Evolutionary conservation across 345 rosid genomes (phyloP).

Genomic region (Streptanthus diversifolius): DNA sequence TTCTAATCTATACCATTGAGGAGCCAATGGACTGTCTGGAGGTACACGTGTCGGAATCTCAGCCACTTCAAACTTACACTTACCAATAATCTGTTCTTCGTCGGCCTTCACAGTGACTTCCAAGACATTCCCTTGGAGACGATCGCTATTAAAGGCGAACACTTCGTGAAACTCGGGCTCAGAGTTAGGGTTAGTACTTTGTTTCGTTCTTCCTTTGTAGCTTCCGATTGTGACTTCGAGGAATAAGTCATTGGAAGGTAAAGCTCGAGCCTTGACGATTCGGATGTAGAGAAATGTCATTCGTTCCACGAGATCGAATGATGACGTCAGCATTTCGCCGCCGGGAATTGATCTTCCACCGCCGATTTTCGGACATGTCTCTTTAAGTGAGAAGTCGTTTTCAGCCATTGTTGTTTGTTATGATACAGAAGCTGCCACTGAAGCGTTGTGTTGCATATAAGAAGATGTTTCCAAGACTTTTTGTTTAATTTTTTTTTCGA

Average conservation of each 20-base stretch:
- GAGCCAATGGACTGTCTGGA: conserved; percentile 39
- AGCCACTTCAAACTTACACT: conserved; percentile 27
- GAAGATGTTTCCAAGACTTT: neutral
- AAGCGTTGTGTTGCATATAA: neutral
- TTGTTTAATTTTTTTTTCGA: neutral
- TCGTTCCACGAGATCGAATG: conserved; percentile 51
- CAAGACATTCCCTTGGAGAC: conserved; percentile 37
- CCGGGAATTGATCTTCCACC: conserved; percentile 34
- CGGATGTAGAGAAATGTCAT: conserved; percentile 40
- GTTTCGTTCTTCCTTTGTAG: conserved; percentile 36
- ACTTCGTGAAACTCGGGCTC: conserved; percentile 41
- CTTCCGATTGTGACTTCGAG: conserved; percentile 36
- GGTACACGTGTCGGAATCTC: conserved; percentile 39
- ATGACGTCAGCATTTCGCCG: conserved; percentile 40
- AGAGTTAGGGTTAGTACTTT: conserved; percentile 18
- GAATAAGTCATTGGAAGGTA: conserved; percentile 32
- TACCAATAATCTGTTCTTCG: conserved; percentile 33
- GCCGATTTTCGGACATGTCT: conserved; percentile 43
- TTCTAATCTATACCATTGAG: conserved; percentile 43
- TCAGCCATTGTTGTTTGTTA: conserved; percentile 17
- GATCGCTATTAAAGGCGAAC: conserved; percentile 44
- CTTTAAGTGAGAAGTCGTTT: conserved; percentile 44
- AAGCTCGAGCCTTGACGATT: conserved; percentile 36
- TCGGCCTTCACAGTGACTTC: conserved; percentile 39
- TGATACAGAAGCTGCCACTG: neutral